Conservation (phyloP, 257 asterid genomes). For the Ilex aquifolium region DNA sequence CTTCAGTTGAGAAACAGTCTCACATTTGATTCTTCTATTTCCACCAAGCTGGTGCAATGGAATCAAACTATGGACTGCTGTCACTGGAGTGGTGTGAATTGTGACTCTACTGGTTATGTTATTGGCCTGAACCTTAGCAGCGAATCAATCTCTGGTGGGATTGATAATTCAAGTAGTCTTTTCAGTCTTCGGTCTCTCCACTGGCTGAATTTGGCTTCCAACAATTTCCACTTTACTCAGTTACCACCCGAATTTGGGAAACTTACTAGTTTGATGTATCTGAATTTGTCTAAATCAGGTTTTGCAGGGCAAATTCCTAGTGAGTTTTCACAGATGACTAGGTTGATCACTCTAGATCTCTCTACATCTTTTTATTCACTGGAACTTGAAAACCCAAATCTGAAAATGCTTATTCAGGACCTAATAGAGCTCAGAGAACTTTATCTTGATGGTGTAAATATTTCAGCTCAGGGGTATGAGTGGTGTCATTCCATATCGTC, state of each 20-base stretch:
- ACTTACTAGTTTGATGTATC: not conserved
- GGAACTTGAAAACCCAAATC: conserved; percentile 16
- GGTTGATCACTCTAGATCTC: not conserved
- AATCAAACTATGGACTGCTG: conserved; percentile 39
- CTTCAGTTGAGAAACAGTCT: conserved; percentile 38
- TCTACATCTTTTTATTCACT: not conserved
- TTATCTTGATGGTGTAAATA: conserved; percentile 32
- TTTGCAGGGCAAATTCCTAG: not conserved
- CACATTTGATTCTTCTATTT: conserved; percentile 40
- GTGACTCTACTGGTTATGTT: too few species aligned
- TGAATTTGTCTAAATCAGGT: not conserved
- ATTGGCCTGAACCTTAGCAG: conserved; percentile 40
- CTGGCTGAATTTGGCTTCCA: not conserved
- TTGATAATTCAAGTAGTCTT: conserved; percentile 4
- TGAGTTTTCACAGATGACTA: not conserved
- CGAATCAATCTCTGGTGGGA: conserved; percentile 37
- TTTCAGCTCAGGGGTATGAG: conserved; percentile 17
- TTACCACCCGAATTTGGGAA: not conserved
- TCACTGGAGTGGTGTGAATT: too few species aligned
- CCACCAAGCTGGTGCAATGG: conserved; percentile 50
- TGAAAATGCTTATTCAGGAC: conserved; percentile 21
- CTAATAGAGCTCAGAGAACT: conserved; percentile 27
- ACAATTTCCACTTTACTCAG: not conserved
- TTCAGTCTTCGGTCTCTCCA: not conserved
- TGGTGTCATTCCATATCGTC: conserved; percentile 32